Evolutionary conservation across 2,329 filamentous ascomycete genomes (phyloP), one percentile per base, ranked within the genome.

Genomic region (Tolypocladium paradoxum): DNA sequence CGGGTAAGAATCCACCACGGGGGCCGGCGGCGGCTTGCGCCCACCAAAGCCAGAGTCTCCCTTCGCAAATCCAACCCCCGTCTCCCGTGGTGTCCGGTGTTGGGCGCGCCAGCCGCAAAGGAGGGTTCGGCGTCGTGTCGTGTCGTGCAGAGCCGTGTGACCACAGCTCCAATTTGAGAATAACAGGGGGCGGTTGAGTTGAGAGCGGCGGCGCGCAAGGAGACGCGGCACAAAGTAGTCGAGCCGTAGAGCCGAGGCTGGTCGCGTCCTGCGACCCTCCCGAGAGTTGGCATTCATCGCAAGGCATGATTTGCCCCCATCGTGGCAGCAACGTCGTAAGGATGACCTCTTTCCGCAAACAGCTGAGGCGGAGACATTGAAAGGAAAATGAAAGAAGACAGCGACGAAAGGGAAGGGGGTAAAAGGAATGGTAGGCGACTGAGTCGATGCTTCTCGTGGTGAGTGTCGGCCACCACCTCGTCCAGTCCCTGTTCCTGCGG

Each of bases 401-500:
- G 56, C 52, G 54, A 62, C 50, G 60, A 62, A 61, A 64, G 50
- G 55, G 53, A 62, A 56, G 3, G 18, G 24, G 27, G 51, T 49
- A 47, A 54, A 53, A 35, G 55, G 33, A 47, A 24, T 49, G 54
- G 38, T 61, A 49, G 56, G 53, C 38, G 52, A 52, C 59, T 57
- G 58, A 54, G 55, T 57, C 60, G 55, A 57, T 55, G 53, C 61
- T 60, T 58, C 57, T 57, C 56, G 60, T 53, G 56, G 55, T 52
- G 38, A 65, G 60, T 65, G 64, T 61, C 64, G 56, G 63, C 72
- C 71, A 65, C 73, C 63, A 72, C 65, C 64, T 73, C 71, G 65
- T 74, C 66, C 73, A 69, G 64, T 70, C 66, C 65, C 63, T 69
- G 68, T 70, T 65, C 59, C 64, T 67, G 71, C 70, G 69, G 70